Base-by-base conservation (phyloP, 2,329 filamentous ascomycete species). In the Colletotrichum neosansevieriae region DNA sequence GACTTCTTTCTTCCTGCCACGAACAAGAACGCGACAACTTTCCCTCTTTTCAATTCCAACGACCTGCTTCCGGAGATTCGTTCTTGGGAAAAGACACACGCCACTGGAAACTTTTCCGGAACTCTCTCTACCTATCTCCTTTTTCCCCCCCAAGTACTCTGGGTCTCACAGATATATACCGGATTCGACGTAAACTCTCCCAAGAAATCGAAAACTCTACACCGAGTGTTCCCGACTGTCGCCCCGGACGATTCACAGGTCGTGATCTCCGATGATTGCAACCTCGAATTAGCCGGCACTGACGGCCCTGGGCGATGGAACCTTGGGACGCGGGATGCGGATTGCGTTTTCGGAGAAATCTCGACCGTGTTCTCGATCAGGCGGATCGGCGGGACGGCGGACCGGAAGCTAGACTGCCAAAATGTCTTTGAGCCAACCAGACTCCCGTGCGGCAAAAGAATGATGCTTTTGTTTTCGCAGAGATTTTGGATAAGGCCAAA, bases 311-410 rank as follows among this genome's bases (percentile, higher is more conserved):
- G 13, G 36, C 38, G 40, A 63, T 58, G 36, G 13, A 24, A 63
- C 36, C 44, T 34, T 10, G 40, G 42, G 34, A 51, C 32, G 29
- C 44, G 42, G n/a, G n/a, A 38, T 13, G 34, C 15, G 13, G 3
- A 24, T 13, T 63, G 42, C 50, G 9, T 9, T 32, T 19, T 13
- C 45, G 59, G 59, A 53, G 45, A 36, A 40, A 45, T 19, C 6
- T 12, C 15, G 53, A 19, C 64, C 59, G 53, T 29, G 15, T 15
- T 51, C 36, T 34, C 19, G 32, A 47, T 62, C 40, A 40, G 49
- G 57, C 32, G 58, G 57, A 29, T 32, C 5, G 6, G 47, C 7
- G n/a, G 57, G 32, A 40, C 5, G 6, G 47, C 7, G n/a, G 57
- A 40, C 21, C 19, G 44, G 24, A 17, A 6, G 34, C 36, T 11